A percentile compares a stretch with the other conserved stretches of the same genome.
These are phyloP conservation scores for Combretum micranthum DNA, from an alignment of 345 rosid genomes.

Conservation along the genomic window DNA sequence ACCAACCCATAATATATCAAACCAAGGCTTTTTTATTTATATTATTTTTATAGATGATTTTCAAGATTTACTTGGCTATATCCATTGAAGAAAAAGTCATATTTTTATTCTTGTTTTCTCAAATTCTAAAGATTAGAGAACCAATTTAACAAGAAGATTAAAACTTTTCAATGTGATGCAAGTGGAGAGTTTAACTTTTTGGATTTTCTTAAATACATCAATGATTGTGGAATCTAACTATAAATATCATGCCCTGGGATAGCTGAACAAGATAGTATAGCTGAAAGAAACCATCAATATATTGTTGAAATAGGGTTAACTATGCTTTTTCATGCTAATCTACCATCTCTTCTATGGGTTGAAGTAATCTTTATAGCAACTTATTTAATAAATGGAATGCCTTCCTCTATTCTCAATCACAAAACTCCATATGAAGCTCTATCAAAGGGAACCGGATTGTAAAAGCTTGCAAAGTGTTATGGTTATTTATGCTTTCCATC, in stretches of 20 bases:
- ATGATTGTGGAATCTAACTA: background rate
- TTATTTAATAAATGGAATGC: background rate
- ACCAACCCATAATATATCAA: too few species aligned
- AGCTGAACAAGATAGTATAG: background rate
- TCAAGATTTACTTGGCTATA: too few species aligned
- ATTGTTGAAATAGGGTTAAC: background rate
- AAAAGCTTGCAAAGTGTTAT: background rate
- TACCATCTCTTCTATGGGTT: background rate
- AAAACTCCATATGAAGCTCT: fast-evolving
- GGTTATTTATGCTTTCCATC: background rate
- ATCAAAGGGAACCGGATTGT: fast-evolving
- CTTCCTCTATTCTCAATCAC: background rate
- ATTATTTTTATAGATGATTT: too few species aligned
- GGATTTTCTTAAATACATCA: background rate
- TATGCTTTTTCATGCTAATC: background rate
- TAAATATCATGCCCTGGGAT: background rate
- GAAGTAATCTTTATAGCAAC: background rate
- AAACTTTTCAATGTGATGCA: too few species aligned
- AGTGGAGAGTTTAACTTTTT: background rate
- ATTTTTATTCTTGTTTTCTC: too few species aligned
- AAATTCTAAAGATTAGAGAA: too few species aligned
- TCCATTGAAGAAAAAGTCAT: too few species aligned
- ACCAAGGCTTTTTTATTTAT: too few species aligned
- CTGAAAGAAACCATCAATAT: background rate
- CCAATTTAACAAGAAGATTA: too few species aligned